Percentiles rank a stretch among this genome's conserved stretches.
Conservation (phyloP, 345 rosid species). For the Eucalyptus paniculata region DNA sequence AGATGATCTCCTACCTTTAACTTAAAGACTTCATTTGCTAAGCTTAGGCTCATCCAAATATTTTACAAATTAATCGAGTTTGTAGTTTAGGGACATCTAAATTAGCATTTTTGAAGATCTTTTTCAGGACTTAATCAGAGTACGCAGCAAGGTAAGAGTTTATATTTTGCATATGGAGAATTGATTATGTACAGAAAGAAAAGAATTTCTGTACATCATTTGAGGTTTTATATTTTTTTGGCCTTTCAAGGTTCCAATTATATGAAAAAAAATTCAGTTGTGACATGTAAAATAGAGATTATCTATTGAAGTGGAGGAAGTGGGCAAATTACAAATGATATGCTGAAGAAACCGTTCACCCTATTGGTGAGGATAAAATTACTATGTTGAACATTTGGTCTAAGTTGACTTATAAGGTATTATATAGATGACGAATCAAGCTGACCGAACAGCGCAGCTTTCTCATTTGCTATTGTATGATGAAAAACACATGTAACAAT, state of each 20-base stretch:
- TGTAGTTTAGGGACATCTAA: not conserved
- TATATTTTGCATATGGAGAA: not conserved
- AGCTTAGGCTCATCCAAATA: not conserved
- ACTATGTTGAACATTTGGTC: not conserved
- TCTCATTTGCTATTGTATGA: not conserved
- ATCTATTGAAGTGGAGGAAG: not conserved
- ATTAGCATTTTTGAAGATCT: not conserved
- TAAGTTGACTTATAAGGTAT: not conserved
- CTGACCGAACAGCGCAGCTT: not conserved
- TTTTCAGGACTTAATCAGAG: not conserved
- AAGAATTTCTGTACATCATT: not conserved
- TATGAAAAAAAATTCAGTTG: not conserved
- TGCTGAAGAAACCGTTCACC: not conserved
- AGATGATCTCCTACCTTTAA: not conserved
- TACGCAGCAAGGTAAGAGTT: not conserved
- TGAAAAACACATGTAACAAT: not conserved
- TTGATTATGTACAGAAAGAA: not conserved
- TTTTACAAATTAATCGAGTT: not conserved
- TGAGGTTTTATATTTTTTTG: not conserved
- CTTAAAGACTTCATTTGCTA: not conserved
- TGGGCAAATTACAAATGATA: not conserved
- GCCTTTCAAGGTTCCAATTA: not conserved
- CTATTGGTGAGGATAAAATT: not conserved
- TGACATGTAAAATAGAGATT: not conserved
- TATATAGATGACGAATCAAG: not conserved